Conservation (phyloP, 805 yeast genomes). For the Blastobotrys chiropterorum region DNA sequence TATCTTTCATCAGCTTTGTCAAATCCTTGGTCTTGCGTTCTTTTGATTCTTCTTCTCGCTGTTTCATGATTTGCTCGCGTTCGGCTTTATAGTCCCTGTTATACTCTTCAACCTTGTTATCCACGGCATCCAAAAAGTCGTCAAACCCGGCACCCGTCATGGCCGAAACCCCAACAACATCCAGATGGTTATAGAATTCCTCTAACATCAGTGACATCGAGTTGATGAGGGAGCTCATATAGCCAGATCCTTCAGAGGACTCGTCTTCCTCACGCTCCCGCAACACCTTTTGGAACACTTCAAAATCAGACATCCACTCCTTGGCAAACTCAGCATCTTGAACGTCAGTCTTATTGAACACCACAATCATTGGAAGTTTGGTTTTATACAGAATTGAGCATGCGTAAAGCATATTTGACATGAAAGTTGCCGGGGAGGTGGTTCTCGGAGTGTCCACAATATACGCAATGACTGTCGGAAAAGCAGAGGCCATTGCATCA, state of each 20-base stretch:
- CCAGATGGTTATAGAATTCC: slow-evolving; percentile 89
- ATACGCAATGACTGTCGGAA: slow-evolving; percentile 94
- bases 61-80: slow-evolving; percentile 71
- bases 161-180: slow-evolving; percentile 88
- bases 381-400: slow-evolving; percentile 95
- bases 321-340: slow-evolving; percentile 78
- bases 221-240: slow-evolving; percentile 89
- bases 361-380: slow-evolving; percentile 92
- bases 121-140: slow-evolving; percentile 80
- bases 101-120: slow-evolving; percentile 81
- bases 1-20: slow-evolving; percentile 73
- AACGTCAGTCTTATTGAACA: slow-evolving; percentile 92
- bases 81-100: slow-evolving; percentile 77
- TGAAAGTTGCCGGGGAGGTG: slow-evolving; percentile 90
- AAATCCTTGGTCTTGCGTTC: slow-evolving; percentile 65
- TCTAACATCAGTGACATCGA: slow-evolving; percentile 95
- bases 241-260: slow-evolving; percentile 64
- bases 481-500: slow-evolving; percentile 91
- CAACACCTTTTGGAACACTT: slow-evolving; percentile 77
- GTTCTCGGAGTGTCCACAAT: slow-evolving; percentile 95
- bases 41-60: slow-evolving; percentile 71
- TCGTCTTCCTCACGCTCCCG: slow-evolving; percentile 58
- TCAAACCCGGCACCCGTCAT: slow-evolving; percentile 93
- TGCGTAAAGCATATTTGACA: slow-evolving; percentile 97
- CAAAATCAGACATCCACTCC: slow-evolving; percentile 98